These are phyloP conservation scores for Trichoderma citrinoviride DNA, from an alignment of 2,329 filamentous ascomycete genomes.

Conservation along the genomic window DNA sequence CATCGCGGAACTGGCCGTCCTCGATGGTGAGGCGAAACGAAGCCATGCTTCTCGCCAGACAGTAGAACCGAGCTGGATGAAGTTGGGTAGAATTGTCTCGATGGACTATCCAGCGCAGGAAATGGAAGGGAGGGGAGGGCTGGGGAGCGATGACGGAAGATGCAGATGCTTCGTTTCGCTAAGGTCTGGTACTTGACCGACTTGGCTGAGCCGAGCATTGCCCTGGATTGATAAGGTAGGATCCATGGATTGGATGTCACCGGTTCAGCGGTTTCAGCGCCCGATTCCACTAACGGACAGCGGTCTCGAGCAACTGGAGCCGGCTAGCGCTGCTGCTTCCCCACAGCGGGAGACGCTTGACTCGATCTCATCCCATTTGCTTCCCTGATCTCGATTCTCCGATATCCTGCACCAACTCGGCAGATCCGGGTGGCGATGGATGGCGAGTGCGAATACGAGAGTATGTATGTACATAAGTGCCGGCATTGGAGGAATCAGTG, in stretches of 20 bases:
- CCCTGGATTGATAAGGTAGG: too few relatives aligned
- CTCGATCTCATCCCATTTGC: background rate
- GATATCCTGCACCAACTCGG: too few relatives aligned
- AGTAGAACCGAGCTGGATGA: background rate
- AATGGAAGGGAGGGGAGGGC: background rate
- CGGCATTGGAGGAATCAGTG: too few relatives aligned
- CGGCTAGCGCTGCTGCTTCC: background rate
- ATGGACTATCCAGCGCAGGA: background rate
- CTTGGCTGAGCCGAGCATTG: background rate
- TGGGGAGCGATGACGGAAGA: background rate
- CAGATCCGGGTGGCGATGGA: conserved; percentile 5
- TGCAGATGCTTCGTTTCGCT: too few relatives aligned
- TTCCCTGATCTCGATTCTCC: conserved; percentile 3
- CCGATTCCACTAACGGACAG: conserved; percentile 1
- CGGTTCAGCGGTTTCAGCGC: background rate
- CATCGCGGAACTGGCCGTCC: conserved; percentile 79
- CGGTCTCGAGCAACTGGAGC: conserved; percentile 7
- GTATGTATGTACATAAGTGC: background rate
- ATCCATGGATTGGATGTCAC: conserved; percentile 16
- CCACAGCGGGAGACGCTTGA: background rate
- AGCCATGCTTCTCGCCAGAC: conserved; percentile 55
- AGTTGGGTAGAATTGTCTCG: background rate
- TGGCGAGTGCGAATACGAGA: conserved; percentile 10
- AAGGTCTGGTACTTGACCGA: background rate
- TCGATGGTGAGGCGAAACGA: conserved; percentile 78